phyloP scores from a whole-genome alignment of 495 filamentous ascomycete species.

The Aspergillus heteromorphus region DNA sequence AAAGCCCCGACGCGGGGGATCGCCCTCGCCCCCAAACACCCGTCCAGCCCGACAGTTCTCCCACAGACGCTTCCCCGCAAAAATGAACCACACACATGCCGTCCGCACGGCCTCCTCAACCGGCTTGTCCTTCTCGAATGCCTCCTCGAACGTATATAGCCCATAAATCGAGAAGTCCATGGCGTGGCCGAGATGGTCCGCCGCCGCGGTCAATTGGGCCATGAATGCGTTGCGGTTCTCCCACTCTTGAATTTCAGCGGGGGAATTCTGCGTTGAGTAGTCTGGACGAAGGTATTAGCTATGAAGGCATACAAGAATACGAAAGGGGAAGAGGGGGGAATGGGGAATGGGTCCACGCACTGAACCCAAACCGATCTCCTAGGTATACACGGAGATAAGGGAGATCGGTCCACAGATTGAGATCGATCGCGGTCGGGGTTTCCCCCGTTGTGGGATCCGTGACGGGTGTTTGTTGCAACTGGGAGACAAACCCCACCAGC shows the following conservation, averaged over 20 bases:
- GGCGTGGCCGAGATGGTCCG: not conserved
- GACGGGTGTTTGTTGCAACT: not conserved
- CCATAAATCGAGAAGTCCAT: not conserved
- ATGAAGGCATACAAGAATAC: not conserved
- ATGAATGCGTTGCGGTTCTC: not conserved
- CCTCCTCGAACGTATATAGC: not conserved
- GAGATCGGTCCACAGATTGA: not conserved
- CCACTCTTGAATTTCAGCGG: not conserved
- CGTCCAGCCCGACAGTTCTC: not conserved
- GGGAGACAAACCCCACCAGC: not conserved
- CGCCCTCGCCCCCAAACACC: not conserved
- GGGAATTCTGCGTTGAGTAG: not conserved
- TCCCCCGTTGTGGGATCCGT: not conserved
- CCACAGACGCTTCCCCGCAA: not conserved
- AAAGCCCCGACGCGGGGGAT: too few species aligned
- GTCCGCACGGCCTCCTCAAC: not conserved
- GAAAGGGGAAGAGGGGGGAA: too few species aligned
- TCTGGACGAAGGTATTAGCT: not conserved
- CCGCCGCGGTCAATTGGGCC: not conserved
- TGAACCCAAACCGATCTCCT: not conserved
- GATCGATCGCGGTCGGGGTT: not conserved
- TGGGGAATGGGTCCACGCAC: not conserved
- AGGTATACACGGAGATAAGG: not conserved
- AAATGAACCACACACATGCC: not conserved
- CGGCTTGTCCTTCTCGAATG: not conserved